A percentile compares a stretch with the other conserved stretches of the same genome.
Conservation (phyloP, 495 filamentous ascomycete genomes). For the Penicillium antarcticum region DNA sequence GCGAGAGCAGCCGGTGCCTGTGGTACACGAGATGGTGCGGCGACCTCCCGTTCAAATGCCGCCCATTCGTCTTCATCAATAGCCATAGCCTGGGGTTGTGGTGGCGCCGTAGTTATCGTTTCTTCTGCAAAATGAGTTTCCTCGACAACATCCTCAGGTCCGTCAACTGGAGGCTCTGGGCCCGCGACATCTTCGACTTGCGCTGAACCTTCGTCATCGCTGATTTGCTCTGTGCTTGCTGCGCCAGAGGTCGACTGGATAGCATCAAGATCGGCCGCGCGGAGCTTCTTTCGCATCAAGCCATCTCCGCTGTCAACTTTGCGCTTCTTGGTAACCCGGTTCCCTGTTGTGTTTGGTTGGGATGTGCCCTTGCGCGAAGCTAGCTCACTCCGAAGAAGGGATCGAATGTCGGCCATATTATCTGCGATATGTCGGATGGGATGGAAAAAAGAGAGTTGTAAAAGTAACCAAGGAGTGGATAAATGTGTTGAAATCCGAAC, state of each 20-base stretch:
- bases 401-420: slow-evolving; percentile 78
- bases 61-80: slow-evolving; percentile 88
- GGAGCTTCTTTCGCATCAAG: slow-evolving; percentile 47
- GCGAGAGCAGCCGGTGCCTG: slow-evolving; percentile 31
- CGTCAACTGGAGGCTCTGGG: slow-evolving; percentile 22
- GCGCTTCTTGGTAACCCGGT: slow-evolving; percentile 53
- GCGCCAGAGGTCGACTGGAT: slow-evolving; percentile 22
- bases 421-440: background rate
- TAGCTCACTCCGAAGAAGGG: slow-evolving; percentile 78
- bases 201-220: slow-evolving; percentile 26
- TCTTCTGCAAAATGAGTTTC: slow-evolving; percentile 12
- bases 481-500: slow-evolving; percentile 3
- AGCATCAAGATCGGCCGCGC: slow-evolving; percentile 27
- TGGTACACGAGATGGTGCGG: slow-evolving; percentile 44
- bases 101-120: slow-evolving; percentile 9
- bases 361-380: slow-evolving; percentile 65
- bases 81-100: slow-evolving; percentile 15
- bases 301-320: slow-evolving; percentile 51
- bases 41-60: slow-evolving; percentile 84
- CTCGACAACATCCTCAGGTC: slow-evolving; percentile 10
- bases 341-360: slow-evolving; percentile 35
- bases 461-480: background rate
- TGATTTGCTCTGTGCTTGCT: slow-evolving; percentile 20
- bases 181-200: slow-evolving; percentile 26
- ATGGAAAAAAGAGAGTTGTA: background rate